Evolutionary conservation across 305 asterid species (phyloP).

Genomic region (Lippia alba): DNA sequence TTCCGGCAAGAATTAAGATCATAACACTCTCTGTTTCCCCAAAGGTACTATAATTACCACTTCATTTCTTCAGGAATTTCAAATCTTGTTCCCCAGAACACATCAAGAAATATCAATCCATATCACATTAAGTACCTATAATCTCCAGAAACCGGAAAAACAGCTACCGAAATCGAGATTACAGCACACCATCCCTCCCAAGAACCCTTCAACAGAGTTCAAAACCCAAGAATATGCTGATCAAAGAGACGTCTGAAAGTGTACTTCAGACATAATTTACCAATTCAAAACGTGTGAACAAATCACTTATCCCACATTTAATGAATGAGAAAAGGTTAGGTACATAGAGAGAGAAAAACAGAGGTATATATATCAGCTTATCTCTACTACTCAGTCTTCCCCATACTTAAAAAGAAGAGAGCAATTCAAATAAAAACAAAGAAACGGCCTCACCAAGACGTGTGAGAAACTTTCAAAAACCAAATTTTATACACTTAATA

Average conservation of each 20-base stretch:
- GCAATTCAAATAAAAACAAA: constrained; percentile 31
- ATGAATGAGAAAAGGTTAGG: background rate
- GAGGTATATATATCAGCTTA: constrained; percentile 27
- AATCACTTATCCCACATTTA: constrained; percentile 31
- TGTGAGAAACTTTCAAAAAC: constrained; percentile 48
- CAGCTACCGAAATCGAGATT: constrained; percentile 25
- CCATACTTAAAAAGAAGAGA: constrained; percentile 26
- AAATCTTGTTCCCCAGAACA: constrained; percentile 8
- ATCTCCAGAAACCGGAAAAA: constrained; percentile 33
- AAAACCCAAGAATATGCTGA: constrained; percentile 23
- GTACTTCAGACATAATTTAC: constrained; percentile 19
- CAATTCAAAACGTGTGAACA: constrained; percentile 34
- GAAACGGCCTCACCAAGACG: constrained; percentile 44
- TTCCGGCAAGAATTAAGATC: constrained; percentile 25
- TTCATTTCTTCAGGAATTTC: constrained; percentile 12
- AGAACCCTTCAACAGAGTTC: constrained; percentile 20
- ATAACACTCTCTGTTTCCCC: constrained; percentile 27
- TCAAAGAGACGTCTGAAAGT: constrained; percentile 23
- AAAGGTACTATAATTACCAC: constrained; percentile 18
- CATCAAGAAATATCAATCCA: constrained; percentile 4
- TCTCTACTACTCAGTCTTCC: constrained; percentile 34
- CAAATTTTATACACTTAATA: constrained; percentile 22
- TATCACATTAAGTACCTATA: constrained; percentile 40
- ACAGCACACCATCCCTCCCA: constrained; percentile 28
- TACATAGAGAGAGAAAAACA: constrained; percentile 14